These are phyloP conservation scores for Nigrospora osmanthi DNA, from an alignment of 2,329 filamentous ascomycete species.

Conservation along the genomic window DNA sequence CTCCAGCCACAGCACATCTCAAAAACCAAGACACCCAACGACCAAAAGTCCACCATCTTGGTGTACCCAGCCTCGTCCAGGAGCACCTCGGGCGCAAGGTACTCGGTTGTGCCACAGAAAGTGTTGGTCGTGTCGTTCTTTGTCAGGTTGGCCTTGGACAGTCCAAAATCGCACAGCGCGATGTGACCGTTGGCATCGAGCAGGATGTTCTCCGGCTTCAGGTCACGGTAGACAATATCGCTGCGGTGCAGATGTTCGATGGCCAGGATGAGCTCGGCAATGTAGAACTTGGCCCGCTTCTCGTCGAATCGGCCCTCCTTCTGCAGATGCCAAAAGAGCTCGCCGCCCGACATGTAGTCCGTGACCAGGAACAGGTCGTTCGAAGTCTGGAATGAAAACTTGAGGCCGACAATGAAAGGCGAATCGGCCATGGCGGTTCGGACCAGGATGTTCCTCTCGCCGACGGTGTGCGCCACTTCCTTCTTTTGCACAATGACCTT, in stretches of 20 bases:
- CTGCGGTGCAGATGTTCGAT: constrained; percentile 93
- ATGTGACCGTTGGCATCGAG: constrained; percentile 97
- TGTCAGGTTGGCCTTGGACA: constrained; percentile 94
- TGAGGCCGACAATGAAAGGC: constrained; percentile 94
- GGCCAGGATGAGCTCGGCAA: constrained; percentile 91
- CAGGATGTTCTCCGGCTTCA: constrained; percentile 97
- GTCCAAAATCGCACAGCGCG: constrained; percentile 91
- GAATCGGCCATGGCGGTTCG: constrained; percentile 93
- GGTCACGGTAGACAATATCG: constrained; percentile 94
- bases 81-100: constrained; percentile 89
- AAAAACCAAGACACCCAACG: constrained; percentile 90
- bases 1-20: constrained; percentile 99
- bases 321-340: constrained; percentile 97
- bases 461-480: constrained; percentile 93
- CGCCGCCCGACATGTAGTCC: constrained; percentile 98
- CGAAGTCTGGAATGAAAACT: constrained; percentile 97
- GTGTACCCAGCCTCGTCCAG: constrained; percentile 96
- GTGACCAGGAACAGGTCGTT: constrained; percentile 97
- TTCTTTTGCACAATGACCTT: constrained; percentile 99
- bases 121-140: constrained; percentile 98
- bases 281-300: constrained; percentile 95
- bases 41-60: constrained; percentile 99
- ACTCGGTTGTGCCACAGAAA: constrained; percentile 97
- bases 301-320: constrained; percentile 95
- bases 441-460: constrained; percentile 94